Conservation (phyloP, 2,329 filamentous ascomycete genomes). For the Xylaria sp. region DNA sequence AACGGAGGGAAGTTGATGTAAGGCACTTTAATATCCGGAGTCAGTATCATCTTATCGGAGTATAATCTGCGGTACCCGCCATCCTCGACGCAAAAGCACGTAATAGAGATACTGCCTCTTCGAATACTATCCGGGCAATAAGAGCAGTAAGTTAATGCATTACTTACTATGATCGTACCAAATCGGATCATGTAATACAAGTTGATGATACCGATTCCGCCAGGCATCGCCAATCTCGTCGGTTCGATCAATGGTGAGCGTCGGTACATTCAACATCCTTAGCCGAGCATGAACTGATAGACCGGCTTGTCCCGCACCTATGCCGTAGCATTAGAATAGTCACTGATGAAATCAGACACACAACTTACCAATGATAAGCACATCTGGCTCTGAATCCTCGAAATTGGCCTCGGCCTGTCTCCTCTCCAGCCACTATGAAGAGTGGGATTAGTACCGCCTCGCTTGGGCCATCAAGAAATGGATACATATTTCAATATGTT, state of each 20-base stretch:
- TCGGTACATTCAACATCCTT: constrained; percentile 64
- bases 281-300: constrained; percentile 63
- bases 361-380: constrained; percentile 64
- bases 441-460: constrained; percentile 2
- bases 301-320: constrained; percentile 66
- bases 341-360: background rate
- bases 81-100: background rate
- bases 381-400: constrained; percentile 59
- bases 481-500: background rate
- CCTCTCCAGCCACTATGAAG: constrained; percentile 58
- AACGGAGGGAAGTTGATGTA: constrained; percentile 69
- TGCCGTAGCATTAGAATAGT: constrained; percentile 28
- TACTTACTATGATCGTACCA: constrained; percentile 60
- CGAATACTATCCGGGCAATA: background rate
- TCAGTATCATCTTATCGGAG: constrained; percentile 9
- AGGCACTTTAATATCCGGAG: constrained; percentile 54
- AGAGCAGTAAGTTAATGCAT: background rate
- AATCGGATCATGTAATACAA: constrained; percentile 72
- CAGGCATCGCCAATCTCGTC: constrained; percentile 68
- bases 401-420: constrained; percentile 61
- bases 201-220: constrained; percentile 66
- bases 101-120: background rate
- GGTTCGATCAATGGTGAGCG: constrained; percentile 63
- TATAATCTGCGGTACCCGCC: background rate
- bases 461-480: background rate